These are phyloP conservation scores for Penicillium sp. DNA, from an alignment of 2,329 filamentous ascomycete species.

Conservation along the genomic window DNA sequence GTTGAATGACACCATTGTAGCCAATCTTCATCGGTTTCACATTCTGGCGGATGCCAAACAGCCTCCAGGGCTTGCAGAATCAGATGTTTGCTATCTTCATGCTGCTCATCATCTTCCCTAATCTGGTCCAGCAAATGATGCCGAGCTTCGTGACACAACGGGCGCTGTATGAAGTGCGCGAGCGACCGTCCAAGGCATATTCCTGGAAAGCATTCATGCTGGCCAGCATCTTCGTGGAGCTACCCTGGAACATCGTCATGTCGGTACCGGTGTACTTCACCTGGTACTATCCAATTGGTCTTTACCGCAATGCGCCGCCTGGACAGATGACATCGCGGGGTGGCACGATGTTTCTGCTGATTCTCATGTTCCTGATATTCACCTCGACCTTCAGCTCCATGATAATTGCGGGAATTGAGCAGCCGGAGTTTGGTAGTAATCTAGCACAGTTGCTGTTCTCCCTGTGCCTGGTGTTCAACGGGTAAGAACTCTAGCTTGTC, in stretches of 20 bases:
- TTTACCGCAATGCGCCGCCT: constrained; percentile 43
- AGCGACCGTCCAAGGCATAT: constrained; percentile 79
- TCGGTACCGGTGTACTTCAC: constrained; percentile 72
- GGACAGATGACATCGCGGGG: constrained; percentile 51
- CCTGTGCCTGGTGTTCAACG: constrained; percentile 60
- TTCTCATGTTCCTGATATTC: constrained; percentile 68
- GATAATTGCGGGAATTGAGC: constrained; percentile 67
- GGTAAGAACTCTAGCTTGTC: constrained; percentile 21
- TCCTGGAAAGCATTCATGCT: constrained; percentile 83
- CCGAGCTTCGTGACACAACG: constrained; percentile 80
- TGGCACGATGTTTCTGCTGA: constrained; percentile 64
- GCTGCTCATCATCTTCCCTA: constrained; percentile 57
- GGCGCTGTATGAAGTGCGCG: constrained; percentile 77
- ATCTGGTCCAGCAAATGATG: constrained; percentile 60
- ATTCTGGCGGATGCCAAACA: constrained; percentile 70
- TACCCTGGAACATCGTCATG: constrained; percentile 77
- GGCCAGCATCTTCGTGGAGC: constrained; percentile 76
- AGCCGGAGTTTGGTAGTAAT: constrained; percentile 65
- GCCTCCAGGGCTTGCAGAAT: constrained; percentile 75
- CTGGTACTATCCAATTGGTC: constrained; percentile 66
- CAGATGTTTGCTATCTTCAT: constrained; percentile 84
- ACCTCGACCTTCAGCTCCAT: constrained; percentile 71
- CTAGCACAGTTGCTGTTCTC: constrained; percentile 61
- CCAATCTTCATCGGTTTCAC: constrained; percentile 77
- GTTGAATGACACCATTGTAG: constrained; percentile 32